A percentile compares a stretch with the other conserved stretches of the same genome.
Conservation (phyloP, 2,329 filamentous ascomycete genomes). For the Dothistroma septosporum region DNA sequence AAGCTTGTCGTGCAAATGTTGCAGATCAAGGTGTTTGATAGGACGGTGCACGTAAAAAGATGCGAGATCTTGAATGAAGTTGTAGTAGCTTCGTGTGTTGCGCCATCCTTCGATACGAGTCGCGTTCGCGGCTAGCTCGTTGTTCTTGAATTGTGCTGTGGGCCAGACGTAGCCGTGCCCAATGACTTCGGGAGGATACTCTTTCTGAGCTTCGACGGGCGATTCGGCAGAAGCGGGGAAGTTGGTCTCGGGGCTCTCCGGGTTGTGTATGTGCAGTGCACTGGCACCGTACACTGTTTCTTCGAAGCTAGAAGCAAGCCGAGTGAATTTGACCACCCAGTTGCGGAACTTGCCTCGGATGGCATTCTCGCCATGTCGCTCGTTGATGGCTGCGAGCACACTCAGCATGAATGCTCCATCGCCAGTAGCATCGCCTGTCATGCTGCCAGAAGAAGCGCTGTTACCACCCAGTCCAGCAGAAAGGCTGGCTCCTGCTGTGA, state of each 20-base stretch:
- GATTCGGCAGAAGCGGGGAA: slow-evolving; percentile 14
- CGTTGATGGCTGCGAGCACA: slow-evolving; percentile 75
- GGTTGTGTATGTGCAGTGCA: slow-evolving; percentile 66
- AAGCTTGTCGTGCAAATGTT: slow-evolving; percentile 88
- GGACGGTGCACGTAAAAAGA: slow-evolving; percentile 44
- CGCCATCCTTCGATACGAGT: slow-evolving; percentile 95
- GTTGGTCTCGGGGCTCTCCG: slow-evolving; percentile 33
- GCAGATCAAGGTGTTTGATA: slow-evolving; percentile 76
- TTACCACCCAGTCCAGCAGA: slow-evolving; percentile 35
- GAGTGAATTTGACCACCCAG: slow-evolving; percentile 91
- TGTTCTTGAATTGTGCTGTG: slow-evolving; percentile 72
- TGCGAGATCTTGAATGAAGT: slow-evolving; percentile 62
- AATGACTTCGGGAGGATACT: slow-evolving; percentile 29
- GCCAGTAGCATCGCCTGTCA: slow-evolving; percentile 66
- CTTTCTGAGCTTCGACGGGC: slow-evolving; percentile 11
- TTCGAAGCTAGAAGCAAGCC: slow-evolving; percentile 89
- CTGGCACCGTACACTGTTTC: slow-evolving; percentile 92
- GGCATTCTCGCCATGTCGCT: slow-evolving; percentile 82
- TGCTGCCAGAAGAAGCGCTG: slow-evolving; percentile 29
- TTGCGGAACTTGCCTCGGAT: slow-evolving; percentile 89
- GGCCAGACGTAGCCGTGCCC: slow-evolving; percentile 96
- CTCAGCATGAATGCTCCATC: slow-evolving; percentile 86
- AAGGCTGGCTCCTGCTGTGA: slow-evolving; percentile 33
- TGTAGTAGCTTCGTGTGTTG: slow-evolving; percentile 91
- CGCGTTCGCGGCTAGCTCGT: slow-evolving; percentile 86